Evolutionary conservation across 768 basidiomycete genomes (phyloP), one percentile per base, ranked within the genome.

Genomic region (Dendrothele bispora): DNA sequence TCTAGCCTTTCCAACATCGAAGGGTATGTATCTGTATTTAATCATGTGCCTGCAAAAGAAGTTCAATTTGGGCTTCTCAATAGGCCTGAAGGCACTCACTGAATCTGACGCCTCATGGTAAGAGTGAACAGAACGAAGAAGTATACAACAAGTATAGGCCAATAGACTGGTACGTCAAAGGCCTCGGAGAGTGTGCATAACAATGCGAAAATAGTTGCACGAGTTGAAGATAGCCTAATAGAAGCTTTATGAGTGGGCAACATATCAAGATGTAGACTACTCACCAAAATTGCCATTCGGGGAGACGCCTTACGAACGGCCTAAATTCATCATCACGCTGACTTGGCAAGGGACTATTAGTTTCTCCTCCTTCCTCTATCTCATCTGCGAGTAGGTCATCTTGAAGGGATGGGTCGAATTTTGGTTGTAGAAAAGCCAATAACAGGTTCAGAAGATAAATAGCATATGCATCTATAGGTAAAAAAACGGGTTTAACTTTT

Each of bases 121-220:
- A 98, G 73, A 18, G 90, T 81, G 62, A 98, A 98, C 46, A 98
- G 79, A 35, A 94, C 87, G 67, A 89, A 89, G 77, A 98, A 99
- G 73, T 99, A 99, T 49, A 98, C 75, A 57, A 98, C 84, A 46
- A 99, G 82, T 67, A 99, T 98, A 7, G 97, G 97, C 95, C 97
- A 98, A 72, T 97, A 98, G 20, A 98, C 97, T 6, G 97, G 95
- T 18, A 99, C 88, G 64, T 98, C 95, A 56, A 97, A 95, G 28
- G 86, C 71, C 38, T 87, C 78, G 21, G 91, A 95, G 47, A 86
- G 71, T 2, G 97, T 91, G 64, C 87, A 87, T 45, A 86, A 68
- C 34, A 95, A 59, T 4, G 93, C 87, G 43, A 99, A 62, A 18
- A 88, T n/a, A 21, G 90, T 87, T 10, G 95, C 93, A 38, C 90